Evolutionary conservation across 768 basidiomycete species (phyloP), one percentile per base, ranked within the genome.

Genomic region (Russula earlei): DNA sequence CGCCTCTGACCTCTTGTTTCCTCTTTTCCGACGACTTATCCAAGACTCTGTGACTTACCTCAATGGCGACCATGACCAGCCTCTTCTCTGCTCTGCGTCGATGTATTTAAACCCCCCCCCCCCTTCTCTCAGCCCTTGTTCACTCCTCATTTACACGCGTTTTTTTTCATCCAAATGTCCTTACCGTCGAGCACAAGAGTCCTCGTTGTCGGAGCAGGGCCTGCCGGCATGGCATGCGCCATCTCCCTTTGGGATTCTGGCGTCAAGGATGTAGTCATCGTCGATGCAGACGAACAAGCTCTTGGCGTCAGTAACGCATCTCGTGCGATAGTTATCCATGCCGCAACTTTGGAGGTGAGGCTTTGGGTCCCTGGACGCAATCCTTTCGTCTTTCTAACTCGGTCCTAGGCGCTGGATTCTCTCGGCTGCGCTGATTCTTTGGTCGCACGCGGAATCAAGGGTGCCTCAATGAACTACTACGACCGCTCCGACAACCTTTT

Each of bases 151-250:
- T 38, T 27, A 25, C 29, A 5, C n/a, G n/a, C n/a, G n/a, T n/a
- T n/a, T n/a, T n/a, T 10, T 29, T 17, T 29, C 5, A 1, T 12
- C 42, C 41, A 34, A 4, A 66, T 68, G 65, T 62, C 69, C 25
- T 63, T 73, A 22, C 74, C 74, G 0, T 48, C 57, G 1, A 63
- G 53, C 42, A 74, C 76, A 5, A 72, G 72, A 24, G 65, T 79
- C 27, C 72, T 79, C 47, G 70, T 81, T 24, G 72, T 80, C 8
- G 78, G 77, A 27, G 76, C 75, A 24, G 78, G 79, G 17, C 79
- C 79, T 22, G 63, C 70, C 0, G 79, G 79, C 8, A 72, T 80
- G 48, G 68, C 75, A 0, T 65, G 70, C 41, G 79, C 78, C 20
- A 61, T 78, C 15, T 72, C 77, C n/a, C 72, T 80, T 8, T 62